Percentiles rank a stretch among this genome's conserved stretches.
These are phyloP conservation scores for Mallotus japonicus DNA, from an alignment of 441 rosid genomes.

Conservation along the genomic window DNA sequence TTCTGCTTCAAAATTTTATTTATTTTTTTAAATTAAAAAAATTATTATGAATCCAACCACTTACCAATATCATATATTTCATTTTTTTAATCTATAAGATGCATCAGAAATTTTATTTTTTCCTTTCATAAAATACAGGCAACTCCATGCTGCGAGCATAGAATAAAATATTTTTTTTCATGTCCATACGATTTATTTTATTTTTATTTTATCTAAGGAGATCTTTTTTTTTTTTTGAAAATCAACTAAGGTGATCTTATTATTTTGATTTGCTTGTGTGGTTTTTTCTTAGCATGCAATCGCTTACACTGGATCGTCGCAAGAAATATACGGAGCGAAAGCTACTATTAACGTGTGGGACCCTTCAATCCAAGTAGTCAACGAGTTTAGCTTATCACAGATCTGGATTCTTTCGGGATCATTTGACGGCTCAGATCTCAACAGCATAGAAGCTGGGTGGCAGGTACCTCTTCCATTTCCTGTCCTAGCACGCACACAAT, in stretches of 20 bases:
- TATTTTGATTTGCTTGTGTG: neutral
- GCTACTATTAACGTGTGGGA: constrained; percentile 98
- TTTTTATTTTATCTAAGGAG: too few species aligned
- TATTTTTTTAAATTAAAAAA: neutral
- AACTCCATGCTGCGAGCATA: too few species aligned
- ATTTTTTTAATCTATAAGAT: too few species aligned
- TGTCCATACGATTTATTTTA: too few species aligned
- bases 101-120: too few species aligned
- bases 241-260: neutral
- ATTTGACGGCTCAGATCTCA: constrained; percentile 97
- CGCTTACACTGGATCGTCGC: constrained; percentile 78
- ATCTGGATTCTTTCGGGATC: constrained; percentile 98
- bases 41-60: too few species aligned
- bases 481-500: constrained; percentile 32
- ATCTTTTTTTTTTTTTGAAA: too few species aligned
- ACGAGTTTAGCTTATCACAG: constrained; percentile 98
- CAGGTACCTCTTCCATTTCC: constrained; percentile 77
- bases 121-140: too few species aligned
- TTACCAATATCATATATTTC: too few species aligned
- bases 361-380: constrained; percentile 78
- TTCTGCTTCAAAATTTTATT: neutral
- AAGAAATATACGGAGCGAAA: constrained; percentile 81
- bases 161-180: too few species aligned
- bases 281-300: constrained; percentile 68
- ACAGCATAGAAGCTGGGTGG: constrained; percentile 99